Evolutionary conservation across 306 rosid genomes (phyloP), one percentile per base, ranked within the genome.

Genomic region (Vigna angularis): DNA sequence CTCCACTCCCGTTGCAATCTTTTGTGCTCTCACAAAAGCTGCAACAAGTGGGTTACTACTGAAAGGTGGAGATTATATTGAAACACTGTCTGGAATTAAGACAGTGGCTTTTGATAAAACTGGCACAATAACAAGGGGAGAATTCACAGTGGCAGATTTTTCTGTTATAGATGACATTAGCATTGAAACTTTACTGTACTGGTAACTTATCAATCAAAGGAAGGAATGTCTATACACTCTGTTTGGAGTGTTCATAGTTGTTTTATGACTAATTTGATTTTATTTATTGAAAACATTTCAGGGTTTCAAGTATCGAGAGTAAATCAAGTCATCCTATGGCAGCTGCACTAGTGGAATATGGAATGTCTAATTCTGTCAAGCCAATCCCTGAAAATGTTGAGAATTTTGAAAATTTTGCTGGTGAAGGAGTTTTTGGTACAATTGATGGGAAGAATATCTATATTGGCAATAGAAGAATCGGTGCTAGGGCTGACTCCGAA

Each of bases 311-410:
- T 81, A 83, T 94, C 73, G 98, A 94, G 86, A 92, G 96, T 79
- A 94, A 94, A 84, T 90, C 98, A 65, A 90, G 98, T 67, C 98
- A 94, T 88, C 98, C 97, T 66, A 86, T 92, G 97, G 94, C 96
- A 50, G 88, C 91, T 61, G 92, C 98, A 17, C 83, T 92, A 15
- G 81, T 94, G 73, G 90, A 86, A 70, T 88, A 89, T 32, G 97
- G 88, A 80, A 85, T 84, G 86, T 83, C 83, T 11, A 80, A 79
- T 53, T 86, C 85, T 2, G 65, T 89, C 74, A 85, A 84, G 62
- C 91, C 97, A 72, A 85, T 86, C 38, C 90, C 93, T 4, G 98
- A 92, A 56, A 82, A 83, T 62, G 98, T 94, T 71, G 89, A 74
- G 64, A 85, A 80, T 65, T 94, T 90, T 70, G 84, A 92, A 71